Conservation (phyloP, 108 stramenopile species). For the Skeletonema grethae region DNA sequence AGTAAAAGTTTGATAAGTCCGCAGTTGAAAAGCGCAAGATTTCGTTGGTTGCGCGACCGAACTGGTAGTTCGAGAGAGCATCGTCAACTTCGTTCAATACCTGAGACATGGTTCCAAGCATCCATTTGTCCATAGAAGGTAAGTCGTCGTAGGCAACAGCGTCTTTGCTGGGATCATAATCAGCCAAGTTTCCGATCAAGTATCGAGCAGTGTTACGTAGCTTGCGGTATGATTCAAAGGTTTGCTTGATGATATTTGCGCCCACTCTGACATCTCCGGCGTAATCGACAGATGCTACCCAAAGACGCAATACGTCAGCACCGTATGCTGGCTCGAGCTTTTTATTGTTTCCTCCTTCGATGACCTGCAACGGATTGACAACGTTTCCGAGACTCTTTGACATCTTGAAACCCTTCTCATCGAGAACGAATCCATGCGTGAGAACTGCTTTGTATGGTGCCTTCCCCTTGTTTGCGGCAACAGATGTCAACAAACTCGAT, state of each 20-base stretch:
- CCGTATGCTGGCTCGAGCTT: constrained; percentile 96
- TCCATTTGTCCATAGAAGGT: constrained; percentile 95
- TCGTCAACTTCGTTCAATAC: constrained; percentile 87
- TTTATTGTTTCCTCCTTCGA: constrained; percentile 95
- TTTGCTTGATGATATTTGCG: constrained; percentile 93
- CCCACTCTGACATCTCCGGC: constrained; percentile 93
- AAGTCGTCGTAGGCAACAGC: constrained; percentile 84
- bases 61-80: constrained; percentile 89
- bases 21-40: constrained; percentile 87
- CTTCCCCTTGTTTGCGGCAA: constrained; percentile 81
- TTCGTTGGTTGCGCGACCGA: constrained; percentile 83
- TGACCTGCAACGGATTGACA: constrained; percentile 92
- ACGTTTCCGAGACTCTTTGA: constrained; percentile 98
- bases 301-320: constrained; percentile 96
- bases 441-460: constrained; percentile 96
- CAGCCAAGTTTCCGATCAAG: constrained; percentile 92
- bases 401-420: constrained; percentile 99
- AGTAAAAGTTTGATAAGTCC: constrained; percentile 96
- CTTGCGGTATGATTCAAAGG: constrained; percentile 94
- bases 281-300: constrained; percentile 98
- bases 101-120: constrained; percentile 81
- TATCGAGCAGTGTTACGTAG: constrained; percentile 96
- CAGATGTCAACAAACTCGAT: constrained; percentile 94
- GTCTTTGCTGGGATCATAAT: constrained; percentile 81
- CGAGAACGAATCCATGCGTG: constrained; percentile 98